Conservation (phyloP, 1,284 basidiomycete genomes). For the Puccinia hordei region DNA sequence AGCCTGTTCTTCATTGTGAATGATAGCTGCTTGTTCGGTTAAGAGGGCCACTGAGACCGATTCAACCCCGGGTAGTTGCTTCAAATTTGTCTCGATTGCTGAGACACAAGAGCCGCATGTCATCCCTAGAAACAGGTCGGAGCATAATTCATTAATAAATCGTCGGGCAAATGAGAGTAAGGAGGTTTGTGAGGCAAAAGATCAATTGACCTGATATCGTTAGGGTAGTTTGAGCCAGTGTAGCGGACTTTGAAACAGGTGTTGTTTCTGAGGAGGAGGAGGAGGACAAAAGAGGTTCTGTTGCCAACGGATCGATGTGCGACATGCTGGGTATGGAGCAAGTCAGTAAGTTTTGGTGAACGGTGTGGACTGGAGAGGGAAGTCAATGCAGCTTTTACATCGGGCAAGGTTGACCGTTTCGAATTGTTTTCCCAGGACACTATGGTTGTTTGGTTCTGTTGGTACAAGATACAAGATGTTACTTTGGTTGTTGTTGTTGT, state of each 20-base stretch:
- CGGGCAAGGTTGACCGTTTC: too few species aligned
- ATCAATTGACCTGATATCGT: neutral
- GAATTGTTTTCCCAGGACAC: too few species aligned
- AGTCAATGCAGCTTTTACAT: too few species aligned
- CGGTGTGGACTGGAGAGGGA: too few species aligned
- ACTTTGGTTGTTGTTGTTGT: too few species aligned
- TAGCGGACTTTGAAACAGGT: neutral
- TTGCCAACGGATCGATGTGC: neutral
- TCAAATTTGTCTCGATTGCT: conserved; percentile 90
- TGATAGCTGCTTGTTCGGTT: conserved; percentile 86
- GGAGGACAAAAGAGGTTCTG: neutral
- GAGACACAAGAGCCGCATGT: conserved; percentile 84
- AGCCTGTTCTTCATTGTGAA: conserved; percentile 82
- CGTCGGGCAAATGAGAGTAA: neutral
- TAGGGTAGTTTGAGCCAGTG: too few species aligned
- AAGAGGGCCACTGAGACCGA: conserved; percentile 89
- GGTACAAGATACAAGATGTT: too few species aligned
- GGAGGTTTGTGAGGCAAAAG: neutral
- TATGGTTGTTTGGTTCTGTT: too few species aligned
- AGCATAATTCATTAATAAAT: too few species aligned
- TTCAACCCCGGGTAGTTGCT: conserved; percentile 77
- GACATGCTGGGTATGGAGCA: neutral
- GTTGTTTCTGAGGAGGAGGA: neutral
- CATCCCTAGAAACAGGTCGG: conserved; percentile 67
- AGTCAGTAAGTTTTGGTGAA: too few species aligned